These are phyloP conservation scores for Tricholoma terreum DNA, from an alignment of 768 basidiomycete genomes.

Conservation along the genomic window DNA sequence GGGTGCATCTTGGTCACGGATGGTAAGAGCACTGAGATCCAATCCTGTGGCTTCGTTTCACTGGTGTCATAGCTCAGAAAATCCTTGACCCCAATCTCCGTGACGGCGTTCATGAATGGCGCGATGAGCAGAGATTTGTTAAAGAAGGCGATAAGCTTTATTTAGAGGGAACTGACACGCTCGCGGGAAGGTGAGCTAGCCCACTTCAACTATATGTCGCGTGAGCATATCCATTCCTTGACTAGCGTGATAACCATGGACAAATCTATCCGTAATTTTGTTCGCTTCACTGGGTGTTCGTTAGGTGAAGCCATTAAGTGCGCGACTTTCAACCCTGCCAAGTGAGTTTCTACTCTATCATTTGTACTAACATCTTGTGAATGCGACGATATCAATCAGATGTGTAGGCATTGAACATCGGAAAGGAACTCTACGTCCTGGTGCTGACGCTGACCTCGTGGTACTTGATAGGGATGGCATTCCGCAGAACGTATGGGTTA, in stretches of 20 bases:
- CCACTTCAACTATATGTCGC: neutral
- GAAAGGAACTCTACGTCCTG: conserved; percentile 78
- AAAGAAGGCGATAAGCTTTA: conserved; percentile 81
- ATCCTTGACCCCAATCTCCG: conserved; percentile 80
- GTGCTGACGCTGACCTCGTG: conserved; percentile 85
- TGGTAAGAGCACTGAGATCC: too few species aligned
- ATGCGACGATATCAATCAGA: conserved; percentile 30
- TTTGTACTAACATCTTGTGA: neutral
- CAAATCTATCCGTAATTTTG: conserved; percentile 83
- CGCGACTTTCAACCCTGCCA: conserved; percentile 83
- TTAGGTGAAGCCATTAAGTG: conserved; percentile 83
- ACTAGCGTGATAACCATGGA: conserved; percentile 78
- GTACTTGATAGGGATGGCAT: conserved; percentile 68
- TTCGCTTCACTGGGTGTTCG: conserved; percentile 79
- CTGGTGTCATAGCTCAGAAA: conserved; percentile 61
- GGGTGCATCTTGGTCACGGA: conserved; percentile 90
- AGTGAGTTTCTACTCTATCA: conserved; percentile 36
- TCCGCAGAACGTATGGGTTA: conserved; percentile 73
- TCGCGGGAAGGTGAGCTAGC: conserved; percentile 74
- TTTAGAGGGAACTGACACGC: conserved; percentile 81
- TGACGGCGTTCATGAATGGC: conserved; percentile 87
- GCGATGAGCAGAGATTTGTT: conserved; percentile 74
- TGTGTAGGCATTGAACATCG: conserved; percentile 74
- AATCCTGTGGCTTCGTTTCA: neutral
- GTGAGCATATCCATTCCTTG: neutral